Evolutionary conservation across 352 stramenopile species (phyloP).

Genomic region (Pythium brachiatum): DNA sequence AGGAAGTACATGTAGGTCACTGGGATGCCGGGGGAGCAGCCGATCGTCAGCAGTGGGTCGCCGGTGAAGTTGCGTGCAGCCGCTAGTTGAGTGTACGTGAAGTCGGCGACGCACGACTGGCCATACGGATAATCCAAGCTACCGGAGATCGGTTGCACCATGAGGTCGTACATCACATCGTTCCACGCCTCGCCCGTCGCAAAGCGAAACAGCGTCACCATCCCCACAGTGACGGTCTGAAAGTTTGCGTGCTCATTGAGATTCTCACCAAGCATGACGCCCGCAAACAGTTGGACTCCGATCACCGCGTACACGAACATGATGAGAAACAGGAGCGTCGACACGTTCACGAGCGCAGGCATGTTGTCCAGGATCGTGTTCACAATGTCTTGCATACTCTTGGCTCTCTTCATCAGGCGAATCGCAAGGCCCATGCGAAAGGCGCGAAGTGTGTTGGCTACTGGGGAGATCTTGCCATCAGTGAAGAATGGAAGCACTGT

Average conservation of each 20-base stretch:
- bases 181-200: conserved; percentile 76
- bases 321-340: conserved; percentile 58
- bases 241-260: conserved; percentile 71
- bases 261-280: conserved; percentile 46
- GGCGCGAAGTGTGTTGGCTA: conserved; percentile 55
- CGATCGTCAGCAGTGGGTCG: conserved; percentile 37
- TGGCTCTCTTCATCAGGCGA: conserved; percentile 44
- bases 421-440: conserved; percentile 61
- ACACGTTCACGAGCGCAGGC: conserved; percentile 75
- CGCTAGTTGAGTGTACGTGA: conserved; percentile 31
- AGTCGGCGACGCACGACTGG: conserved; percentile 37
- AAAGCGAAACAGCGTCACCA: conserved; percentile 67
- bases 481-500: conserved; percentile 41
- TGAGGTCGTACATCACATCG: conserved; percentile 77
- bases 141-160: conserved; percentile 32
- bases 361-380: conserved; percentile 71
- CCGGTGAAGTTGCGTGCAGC: conserved; percentile 24
- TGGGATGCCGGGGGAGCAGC: conserved; percentile 31
- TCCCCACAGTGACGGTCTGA: conserved; percentile 40
- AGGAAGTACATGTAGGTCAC: conserved; percentile 69
- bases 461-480: conserved; percentile 38
- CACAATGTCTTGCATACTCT: conserved; percentile 62
- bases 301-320: conserved; percentile 83
- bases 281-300: conserved; percentile 70
- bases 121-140: conserved; percentile 29